Conservation (phyloP, 1,284 basidiomycete genomes). For the Boletus hoseneyae region DNA sequence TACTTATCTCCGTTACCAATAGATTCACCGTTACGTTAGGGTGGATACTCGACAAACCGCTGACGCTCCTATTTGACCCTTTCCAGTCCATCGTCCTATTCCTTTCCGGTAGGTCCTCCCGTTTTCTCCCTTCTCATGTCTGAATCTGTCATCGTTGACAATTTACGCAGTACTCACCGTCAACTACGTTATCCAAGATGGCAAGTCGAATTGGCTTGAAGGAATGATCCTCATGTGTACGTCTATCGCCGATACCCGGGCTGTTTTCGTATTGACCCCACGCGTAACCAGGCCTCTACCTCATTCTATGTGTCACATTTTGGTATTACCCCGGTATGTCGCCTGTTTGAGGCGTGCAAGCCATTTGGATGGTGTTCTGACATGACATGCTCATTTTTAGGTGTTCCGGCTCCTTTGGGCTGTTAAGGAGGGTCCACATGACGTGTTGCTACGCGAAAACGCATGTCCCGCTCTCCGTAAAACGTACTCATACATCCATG, state of each 20-base stretch:
- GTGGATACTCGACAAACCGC: constrained; percentile 68
- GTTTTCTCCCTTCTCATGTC: not conserved
- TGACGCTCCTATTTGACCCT: constrained; percentile 78
- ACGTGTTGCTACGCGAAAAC: not conserved
- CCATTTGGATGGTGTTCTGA: constrained; percentile 8
- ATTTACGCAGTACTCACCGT: constrained; percentile 59
- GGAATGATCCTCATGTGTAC: constrained; percentile 70
- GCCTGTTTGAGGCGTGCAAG: not conserved
- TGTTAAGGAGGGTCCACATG: constrained; percentile 7
- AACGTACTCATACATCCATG: not conserved
- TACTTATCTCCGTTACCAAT: constrained; percentile 50
- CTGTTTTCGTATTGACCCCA: constrained; percentile 1
- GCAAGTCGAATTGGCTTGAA: constrained; percentile 81
- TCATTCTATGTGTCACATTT: constrained; percentile 36
- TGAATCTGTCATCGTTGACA: not conserved
- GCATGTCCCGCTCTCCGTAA: not conserved
- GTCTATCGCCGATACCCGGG: not conserved
- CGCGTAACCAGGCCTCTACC: constrained; percentile 37
- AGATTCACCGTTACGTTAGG: constrained; percentile 62
- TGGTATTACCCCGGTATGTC: constrained; percentile 50
- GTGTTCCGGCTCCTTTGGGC: not conserved
- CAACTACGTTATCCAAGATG: constrained; percentile 78
- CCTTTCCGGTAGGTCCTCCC: constrained; percentile 37
- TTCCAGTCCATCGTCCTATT: constrained; percentile 69
- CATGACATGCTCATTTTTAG: constrained; percentile 6